Evolutionary conservation across 176 grass and related monocot species (phyloP).

Genomic region (Aegilops bicornis): DNA sequence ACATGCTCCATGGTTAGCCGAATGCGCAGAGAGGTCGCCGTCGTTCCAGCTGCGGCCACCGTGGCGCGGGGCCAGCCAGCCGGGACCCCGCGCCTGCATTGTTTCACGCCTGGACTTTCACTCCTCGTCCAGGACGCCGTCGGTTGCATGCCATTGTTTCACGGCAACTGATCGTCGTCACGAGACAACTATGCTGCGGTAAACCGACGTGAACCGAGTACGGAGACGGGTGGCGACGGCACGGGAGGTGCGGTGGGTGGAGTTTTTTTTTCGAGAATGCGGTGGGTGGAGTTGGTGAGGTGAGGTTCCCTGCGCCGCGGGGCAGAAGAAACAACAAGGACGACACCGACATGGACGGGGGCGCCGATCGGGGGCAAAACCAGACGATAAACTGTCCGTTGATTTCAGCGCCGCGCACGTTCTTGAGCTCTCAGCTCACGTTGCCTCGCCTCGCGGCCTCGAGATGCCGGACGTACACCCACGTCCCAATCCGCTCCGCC

Average conservation of each 20-base stretch:
- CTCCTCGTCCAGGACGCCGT: background rate
- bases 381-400: background rate
- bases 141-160: background rate
- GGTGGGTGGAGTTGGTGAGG: background rate
- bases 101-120: background rate
- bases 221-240: background rate
- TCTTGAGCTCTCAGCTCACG: constrained; percentile 8
- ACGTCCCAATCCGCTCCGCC: constrained; percentile 23
- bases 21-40: background rate
- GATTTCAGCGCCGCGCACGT: constrained; percentile 26
- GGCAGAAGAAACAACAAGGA: background rate
- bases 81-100: background rate
- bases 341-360: constrained; percentile 14
- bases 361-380: background rate
- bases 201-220: background rate
- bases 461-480: constrained; percentile 30
- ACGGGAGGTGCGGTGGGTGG: background rate
- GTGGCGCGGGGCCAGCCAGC: background rate
- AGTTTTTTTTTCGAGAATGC: too few species aligned
- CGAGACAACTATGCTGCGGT: background rate
- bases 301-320: background rate
- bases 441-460: constrained; percentile 7
- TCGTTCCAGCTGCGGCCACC: background rate
- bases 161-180: background rate
- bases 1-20: background rate